These are phyloP conservation scores for Didymella segeticola DNA, from an alignment of 2,329 filamentous ascomycete species.

Conservation along the genomic window DNA sequence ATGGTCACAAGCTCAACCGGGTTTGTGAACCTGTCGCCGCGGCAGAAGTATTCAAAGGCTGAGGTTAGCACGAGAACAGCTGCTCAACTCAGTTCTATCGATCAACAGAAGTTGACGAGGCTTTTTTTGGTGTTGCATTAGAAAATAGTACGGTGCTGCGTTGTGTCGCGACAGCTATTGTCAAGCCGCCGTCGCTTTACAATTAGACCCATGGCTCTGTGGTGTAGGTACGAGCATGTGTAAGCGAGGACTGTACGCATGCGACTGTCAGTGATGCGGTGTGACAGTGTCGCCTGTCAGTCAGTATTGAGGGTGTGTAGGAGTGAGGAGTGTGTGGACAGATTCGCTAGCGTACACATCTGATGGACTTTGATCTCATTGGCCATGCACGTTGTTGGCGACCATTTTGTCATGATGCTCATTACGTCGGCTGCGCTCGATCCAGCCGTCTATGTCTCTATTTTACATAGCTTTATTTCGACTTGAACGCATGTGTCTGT, in stretches of 20 bases:
- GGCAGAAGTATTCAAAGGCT: neutral
- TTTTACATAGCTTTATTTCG: conserved; percentile 35
- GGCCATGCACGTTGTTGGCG: conserved; percentile 16
- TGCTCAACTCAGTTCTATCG: too few relatives aligned
- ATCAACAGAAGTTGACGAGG: too few relatives aligned
- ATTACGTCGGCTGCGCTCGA: conserved; percentile 28
- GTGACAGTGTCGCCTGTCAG: conserved; percentile 4
- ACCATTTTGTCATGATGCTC: conserved; percentile 18
- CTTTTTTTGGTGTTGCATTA: too few relatives aligned
- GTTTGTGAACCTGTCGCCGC: neutral
- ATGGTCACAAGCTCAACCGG: neutral
- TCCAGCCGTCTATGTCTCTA: conserved; percentile 39
- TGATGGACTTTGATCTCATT: neutral
- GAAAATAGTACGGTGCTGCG: too few relatives aligned
- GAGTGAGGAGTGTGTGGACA: neutral
- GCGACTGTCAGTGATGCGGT: conserved; percentile 1
- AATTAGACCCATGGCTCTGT: neutral
- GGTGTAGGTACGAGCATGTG: neutral
- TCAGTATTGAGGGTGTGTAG: neutral
- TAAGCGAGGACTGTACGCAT: neutral
- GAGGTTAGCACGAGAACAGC: too few relatives aligned
- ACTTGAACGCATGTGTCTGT: neutral
- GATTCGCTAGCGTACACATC: neutral
- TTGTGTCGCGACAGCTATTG: too few relatives aligned
- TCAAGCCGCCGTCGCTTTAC: neutral